Evolutionary conservation across 139 green algal species (phyloP), one percentile per base, ranked within the genome.

Genomic region (Monoraphidium neglectum): DNA sequence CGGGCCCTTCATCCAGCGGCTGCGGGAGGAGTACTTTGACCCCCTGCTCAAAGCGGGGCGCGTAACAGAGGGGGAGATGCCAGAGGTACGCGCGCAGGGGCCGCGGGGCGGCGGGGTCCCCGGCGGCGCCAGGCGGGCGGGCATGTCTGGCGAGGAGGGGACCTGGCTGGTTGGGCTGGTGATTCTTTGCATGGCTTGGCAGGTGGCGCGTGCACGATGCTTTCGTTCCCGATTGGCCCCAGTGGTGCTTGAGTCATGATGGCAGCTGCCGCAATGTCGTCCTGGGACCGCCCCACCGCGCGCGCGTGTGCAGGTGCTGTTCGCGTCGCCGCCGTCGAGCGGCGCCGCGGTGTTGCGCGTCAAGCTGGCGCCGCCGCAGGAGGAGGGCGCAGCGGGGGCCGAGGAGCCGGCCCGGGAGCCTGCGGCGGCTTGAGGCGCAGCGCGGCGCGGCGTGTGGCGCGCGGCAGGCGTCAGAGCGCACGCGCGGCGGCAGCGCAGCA

Each of bases 1-100:
- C 57, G 74, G 69, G 1, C 40, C 28, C 16, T 97, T 97, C 79
- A 91, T 94, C 35, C 60, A 54, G 32, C 67, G 60, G 1, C n/a
- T 92, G 5, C 73, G 69, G 68, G 61, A 80, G 35, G 61, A 77
- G n/a, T 90, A 87, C 80, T 92, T 77, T 56, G 51, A 24, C 46
- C 75, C 36, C n/a, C 36, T 76, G 2, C 26, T 80, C 8, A 37
- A 67, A 0, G 68, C 76, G 32, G 59, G 82, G 56, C 32, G 37
- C 36, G 59, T 86, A 36, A 60, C 57, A 2, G 59, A 82, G 10
- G 64, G 53, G 0, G 67, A 76, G 24, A 74, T 86, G 61, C 28
- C 77, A 0, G 87, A 86, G 56, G 43, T 51, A 12, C 8, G 43
- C 12, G n/a, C 43, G 43, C 49, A 84, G 24, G 56, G 70, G 35